Evolutionary conservation across 495 filamentous ascomycete species (phyloP), one percentile per base, ranked within the genome.

Genomic region (Cercophora samala): DNA sequence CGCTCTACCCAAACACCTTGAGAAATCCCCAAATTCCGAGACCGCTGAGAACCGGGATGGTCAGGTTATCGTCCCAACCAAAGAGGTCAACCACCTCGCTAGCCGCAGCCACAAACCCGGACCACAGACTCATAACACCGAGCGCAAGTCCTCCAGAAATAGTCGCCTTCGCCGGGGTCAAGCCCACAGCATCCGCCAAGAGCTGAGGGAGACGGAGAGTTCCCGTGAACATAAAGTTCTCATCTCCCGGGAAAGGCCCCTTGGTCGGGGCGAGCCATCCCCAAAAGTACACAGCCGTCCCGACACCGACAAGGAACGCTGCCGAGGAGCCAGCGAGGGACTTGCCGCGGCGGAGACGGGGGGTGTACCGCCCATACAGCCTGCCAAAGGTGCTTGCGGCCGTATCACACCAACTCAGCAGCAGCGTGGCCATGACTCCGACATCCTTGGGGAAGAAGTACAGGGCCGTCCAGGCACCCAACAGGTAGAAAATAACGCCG

Each of bases 341-440:
- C 86, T 99, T 99, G 5, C 93, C 93, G 29, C 84, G 81, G 61
- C 95, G 87, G 56, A 99, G 85, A 52, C 88, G 84, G 51, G 90
- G 91, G 19, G 95, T 99, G 71, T 96, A 91, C 61, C 90, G 87
- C 46, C 95, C 92, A 75, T 90, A 98, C 4, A 93, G 78, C 55
- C 95, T 85, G 52, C 95, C 95, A 64, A 98, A 90, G 0, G 95
- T 99, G 71, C 89, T 93, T 3, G 95, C 95, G 52, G 95, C 96
- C 5, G 96, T 97, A 73, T 99, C 95, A 75, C 95, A 99, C 95
- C 95, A 99, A 70, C 90, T 93, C 8, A 99, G 85, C 60, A 99
- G 84, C 66, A 98, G 81, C 17, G 97, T 88, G 23, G 89, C 86
- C 82, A 99, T 89, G 9, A 96, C 88, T 2, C 89, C 92, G n/a